Conservation (phyloP, 169 alveolate species). For the Cryptosporidium andersoni region DNA sequence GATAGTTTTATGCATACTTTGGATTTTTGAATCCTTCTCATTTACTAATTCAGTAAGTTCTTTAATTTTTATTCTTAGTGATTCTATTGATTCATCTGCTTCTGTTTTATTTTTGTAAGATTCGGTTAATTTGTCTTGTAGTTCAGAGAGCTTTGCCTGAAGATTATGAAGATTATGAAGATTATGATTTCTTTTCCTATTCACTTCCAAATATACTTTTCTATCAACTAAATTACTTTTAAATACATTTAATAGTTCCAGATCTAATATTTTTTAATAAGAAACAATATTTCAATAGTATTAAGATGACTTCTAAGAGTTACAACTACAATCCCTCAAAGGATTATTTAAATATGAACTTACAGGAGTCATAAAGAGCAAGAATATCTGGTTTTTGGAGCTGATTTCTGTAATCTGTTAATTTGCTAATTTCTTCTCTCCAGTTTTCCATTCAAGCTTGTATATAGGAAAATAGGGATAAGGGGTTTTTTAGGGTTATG, state of each 20-base stretch:
- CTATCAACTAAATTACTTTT: too few species aligned
- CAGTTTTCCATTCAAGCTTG: slow-evolving; percentile 6
- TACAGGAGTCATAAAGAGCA: slow-evolving; percentile 56
- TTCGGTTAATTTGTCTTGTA: slow-evolving; percentile 42
- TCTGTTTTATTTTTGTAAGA: slow-evolving; percentile 39
- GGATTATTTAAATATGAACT: background rate
- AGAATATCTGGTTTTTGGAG: slow-evolving; percentile 38
- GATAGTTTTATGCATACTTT: too few species aligned
- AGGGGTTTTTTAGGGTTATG: background rate
- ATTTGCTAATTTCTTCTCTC: slow-evolving; percentile 15
- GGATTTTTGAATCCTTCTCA: slow-evolving; percentile 3
- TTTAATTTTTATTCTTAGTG: slow-evolving; percentile 19
- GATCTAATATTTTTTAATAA: too few species aligned
- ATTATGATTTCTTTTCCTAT: too few species aligned
- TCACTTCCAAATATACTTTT: too few species aligned
- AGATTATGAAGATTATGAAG: background rate
- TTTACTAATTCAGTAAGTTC: background rate
- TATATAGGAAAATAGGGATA: background rate
- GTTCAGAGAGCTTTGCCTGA: slow-evolving; percentile 10
- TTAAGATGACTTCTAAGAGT: background rate
- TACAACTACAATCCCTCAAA: background rate
- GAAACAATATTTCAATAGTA: too few species aligned
- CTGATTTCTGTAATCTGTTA: slow-evolving; percentile 23
- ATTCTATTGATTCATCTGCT: slow-evolving; percentile 20
- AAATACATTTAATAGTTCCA: too few species aligned